Conservation (phyloP, 1,284 basidiomycete species). For the Neolentinus lepideus region DNA sequence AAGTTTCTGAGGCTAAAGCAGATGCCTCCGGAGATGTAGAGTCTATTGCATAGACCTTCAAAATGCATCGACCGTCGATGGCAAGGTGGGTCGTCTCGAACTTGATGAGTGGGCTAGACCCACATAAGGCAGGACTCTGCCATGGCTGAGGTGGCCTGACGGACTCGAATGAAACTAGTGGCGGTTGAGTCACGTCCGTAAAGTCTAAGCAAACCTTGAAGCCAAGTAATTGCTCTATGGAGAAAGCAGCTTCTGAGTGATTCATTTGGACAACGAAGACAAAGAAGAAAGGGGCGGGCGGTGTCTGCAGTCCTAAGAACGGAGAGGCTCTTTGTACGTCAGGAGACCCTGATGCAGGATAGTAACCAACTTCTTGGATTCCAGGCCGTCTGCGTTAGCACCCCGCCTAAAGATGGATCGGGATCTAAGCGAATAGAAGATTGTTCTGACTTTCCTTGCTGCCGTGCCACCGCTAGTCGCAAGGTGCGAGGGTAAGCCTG, state of each 20-base stretch:
- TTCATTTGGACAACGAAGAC: neutral
- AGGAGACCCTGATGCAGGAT: neutral
- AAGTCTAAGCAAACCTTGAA: neutral
- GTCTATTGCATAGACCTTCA: neutral
- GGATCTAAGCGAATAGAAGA: neutral
- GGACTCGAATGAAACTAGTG: neutral
- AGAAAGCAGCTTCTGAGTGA: neutral
- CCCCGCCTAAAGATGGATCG: neutral
- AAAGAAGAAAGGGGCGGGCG: neutral
- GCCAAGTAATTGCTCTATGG: neutral
- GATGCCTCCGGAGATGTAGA: neutral
- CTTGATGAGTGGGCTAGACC: neutral
- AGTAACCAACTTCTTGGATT: neutral
- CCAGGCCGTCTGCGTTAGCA: neutral
- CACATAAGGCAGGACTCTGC: neutral
- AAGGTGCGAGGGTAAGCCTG: neutral
- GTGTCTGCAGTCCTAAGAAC: neutral
- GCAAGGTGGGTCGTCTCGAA: neutral
- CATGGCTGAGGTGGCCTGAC: neutral
- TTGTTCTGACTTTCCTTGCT: neutral
- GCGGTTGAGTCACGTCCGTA: neutral
- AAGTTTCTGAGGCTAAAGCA: neutral
- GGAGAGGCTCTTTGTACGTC: neutral
- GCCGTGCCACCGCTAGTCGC: neutral
- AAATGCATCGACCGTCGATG: neutral